Conservation (phyloP, 1,139 yeast genomes). For the Candida sp. region DNA sequence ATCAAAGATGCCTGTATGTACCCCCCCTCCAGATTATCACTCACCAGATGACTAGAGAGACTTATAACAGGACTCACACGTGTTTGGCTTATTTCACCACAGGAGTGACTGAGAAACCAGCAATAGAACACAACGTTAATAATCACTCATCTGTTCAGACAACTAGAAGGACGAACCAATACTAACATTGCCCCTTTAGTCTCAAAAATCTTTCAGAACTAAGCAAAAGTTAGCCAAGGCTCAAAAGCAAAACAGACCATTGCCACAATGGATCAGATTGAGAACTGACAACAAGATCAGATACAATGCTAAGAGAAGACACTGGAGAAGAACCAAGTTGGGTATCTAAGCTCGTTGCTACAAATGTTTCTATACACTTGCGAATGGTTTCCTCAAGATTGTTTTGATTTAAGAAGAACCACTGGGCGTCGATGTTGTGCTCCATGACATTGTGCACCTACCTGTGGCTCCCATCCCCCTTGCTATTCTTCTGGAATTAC, state of each 20-base stretch:
- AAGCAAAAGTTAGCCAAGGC: slow-evolving; percentile 99
- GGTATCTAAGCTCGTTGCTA: slow-evolving; percentile 67
- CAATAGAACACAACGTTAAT: too few species aligned
- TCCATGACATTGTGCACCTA: too few species aligned
- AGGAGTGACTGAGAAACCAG: too few species aligned
- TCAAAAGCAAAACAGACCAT: slow-evolving; percentile 99
- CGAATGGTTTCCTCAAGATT: slow-evolving; percentile 4
- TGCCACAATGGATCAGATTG: slow-evolving; percentile 99
- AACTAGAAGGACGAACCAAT: slow-evolving; percentile 5
- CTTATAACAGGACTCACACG: background rate
- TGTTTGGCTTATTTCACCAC: background rate
- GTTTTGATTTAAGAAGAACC: background rate
- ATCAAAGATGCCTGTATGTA: slow-evolving; percentile 42
- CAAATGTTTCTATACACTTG: slow-evolving; percentile 4
- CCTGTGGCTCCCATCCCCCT: background rate
- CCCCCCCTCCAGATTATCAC: background rate
- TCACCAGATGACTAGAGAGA: background rate
- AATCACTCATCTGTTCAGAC: background rate
- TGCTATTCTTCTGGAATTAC: background rate
- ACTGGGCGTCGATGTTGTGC: background rate
- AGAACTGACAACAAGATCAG: slow-evolving; percentile 98
- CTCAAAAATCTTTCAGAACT: slow-evolving; percentile 97
- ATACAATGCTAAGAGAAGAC: slow-evolving; percentile 99
- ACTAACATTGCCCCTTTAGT: slow-evolving; percentile 50
- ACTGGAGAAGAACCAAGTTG: slow-evolving; percentile 99